Evolutionary conservation across 2,329 filamentous ascomycete species (phyloP), one percentile per base, ranked within the genome.

Genomic region (Talaromyces amestolkiae): DNA sequence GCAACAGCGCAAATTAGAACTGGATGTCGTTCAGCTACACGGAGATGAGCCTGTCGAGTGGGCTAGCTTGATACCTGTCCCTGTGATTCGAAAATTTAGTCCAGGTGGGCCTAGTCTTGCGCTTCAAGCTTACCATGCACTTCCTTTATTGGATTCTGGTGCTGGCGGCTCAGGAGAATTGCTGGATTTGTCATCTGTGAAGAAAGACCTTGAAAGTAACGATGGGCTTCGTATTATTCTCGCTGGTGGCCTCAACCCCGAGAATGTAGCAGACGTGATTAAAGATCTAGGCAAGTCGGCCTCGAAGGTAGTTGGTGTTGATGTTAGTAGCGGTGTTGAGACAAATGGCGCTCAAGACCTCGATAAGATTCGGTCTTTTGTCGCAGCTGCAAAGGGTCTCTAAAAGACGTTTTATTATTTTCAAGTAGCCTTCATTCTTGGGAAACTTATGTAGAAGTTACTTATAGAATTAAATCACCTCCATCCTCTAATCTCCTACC

Each of bases 241-340:
- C 53, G 96, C 96, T 9, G 95, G 95, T 13, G 96, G 95, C 0
- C 76, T 99, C 64, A 88, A 88, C 67, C 87, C 92, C 1, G 87
- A 89, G 3, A 99, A 97, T 73, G 90, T 99, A 5, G 81, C 81
- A 1, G 82, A 86, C 5, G 84, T 86, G 8, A 80, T 99, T 19
- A 80, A 82, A 24, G 83, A 85, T 15, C 80, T 94, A 17, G 89
- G 88, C 0, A 81, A 85, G 7, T 76, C 86, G 10, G 82, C 82
- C 31, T 82, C 82, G 10, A 86, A 89, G 66, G 86, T 97, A 13
- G 81, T 93, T 39, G 93, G 90, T 1, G 91, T 99, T 3, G 95
- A 99, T 81, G 92, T 97, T 22, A 97, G 93, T 77, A 97, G 92
- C 73, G 96, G 96, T 0, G 93, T 99, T 2, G 95, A 98, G 79